Percentiles rank a stretch among this genome's conserved stretches.
phyloP scores from a whole-genome alignment of 2,329 filamentous ascomycete species.

The Drechmeria coniospora region DNA sequence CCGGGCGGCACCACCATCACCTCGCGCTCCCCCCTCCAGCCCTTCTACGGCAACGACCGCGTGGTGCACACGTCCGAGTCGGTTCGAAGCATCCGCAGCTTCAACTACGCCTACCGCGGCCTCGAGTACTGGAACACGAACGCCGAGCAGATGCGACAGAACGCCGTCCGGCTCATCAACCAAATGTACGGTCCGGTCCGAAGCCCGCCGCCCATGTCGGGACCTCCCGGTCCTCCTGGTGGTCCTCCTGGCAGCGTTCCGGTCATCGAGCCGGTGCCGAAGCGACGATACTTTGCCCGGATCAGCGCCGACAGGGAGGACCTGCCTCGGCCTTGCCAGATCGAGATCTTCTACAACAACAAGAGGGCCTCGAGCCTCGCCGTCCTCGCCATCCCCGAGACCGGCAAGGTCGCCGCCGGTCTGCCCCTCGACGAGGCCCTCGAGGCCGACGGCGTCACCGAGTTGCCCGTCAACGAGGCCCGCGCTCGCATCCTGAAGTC shows the following conservation, averaged over 20 bases:
- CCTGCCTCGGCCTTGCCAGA: background rate
- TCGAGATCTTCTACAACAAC: background rate
- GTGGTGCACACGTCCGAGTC: conserved; percentile 26
- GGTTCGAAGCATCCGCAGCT: conserved; percentile 15
- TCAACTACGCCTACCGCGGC: conserved; percentile 25
- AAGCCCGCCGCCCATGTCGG: too few species aligned
- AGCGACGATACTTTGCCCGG: conserved; percentile 1
- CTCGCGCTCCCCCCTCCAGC: conserved; percentile 29
- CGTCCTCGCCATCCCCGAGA: background rate
- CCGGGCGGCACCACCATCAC: conserved; percentile 22
- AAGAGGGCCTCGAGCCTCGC: background rate
- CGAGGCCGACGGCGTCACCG: too few species aligned
- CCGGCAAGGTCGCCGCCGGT: background rate
- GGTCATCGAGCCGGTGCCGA: background rate
- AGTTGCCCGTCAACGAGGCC: too few species aligned
- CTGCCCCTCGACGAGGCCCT: conserved; percentile 1
- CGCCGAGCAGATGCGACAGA: conserved; percentile 12
- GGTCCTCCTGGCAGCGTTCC: too few species aligned
- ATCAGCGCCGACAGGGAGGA: background rate
- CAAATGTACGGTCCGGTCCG: conserved; percentile 11
- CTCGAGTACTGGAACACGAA: conserved; percentile 20
- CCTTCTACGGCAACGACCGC: conserved; percentile 28
- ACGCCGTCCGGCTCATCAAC: conserved; percentile 18
- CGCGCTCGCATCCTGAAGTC: too few species aligned
- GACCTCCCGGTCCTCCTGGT: too few species aligned